Evolutionary conservation across 106 monocot genomes (phyloP).

Genomic region (Dendrobium chrysotoxum): DNA sequence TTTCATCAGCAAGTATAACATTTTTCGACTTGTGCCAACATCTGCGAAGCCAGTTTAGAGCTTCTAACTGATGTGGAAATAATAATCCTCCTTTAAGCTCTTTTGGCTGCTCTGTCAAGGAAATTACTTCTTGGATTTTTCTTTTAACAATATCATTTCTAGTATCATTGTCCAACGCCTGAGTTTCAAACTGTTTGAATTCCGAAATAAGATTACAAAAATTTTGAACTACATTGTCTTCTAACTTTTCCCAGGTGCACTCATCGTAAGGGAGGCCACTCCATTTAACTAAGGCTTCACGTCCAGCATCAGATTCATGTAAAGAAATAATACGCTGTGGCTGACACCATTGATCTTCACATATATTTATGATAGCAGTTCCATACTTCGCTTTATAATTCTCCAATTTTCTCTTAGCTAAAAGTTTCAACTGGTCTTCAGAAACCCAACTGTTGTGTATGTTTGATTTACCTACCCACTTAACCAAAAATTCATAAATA

Average conservation of each 20-base stretch:
- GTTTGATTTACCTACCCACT: constrained; percentile 89
- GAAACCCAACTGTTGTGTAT: constrained; percentile 93
- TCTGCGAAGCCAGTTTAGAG: constrained; percentile 89
- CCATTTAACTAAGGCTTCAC: constrained; percentile 87
- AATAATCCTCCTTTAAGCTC: constrained; percentile 83
- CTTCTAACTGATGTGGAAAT: constrained; percentile 95
- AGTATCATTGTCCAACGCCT: constrained; percentile 43
- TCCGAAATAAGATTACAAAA: constrained; percentile 46
- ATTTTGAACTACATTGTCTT: constrained; percentile 60
- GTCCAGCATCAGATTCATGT: constrained; percentile 36
- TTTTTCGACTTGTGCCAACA: constrained; percentile 92
- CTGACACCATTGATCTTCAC: constrained; percentile 70
- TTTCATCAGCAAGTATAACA: constrained; percentile 99
- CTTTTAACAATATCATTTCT: constrained; percentile 27
- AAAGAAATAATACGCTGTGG: constrained; percentile 82
- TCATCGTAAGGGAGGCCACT: constrained; percentile 80
- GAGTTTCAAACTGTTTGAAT: constrained; percentile 55
- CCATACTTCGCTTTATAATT: constrained; percentile 95
- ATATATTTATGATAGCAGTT: constrained; percentile 60
- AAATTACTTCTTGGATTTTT: constrained; percentile 43
- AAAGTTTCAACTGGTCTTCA: constrained; percentile 59
- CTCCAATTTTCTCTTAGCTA: constrained; percentile 89
- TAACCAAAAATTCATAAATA: constrained; percentile 80
- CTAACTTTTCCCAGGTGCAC: constrained; percentile 91
- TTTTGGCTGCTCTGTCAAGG: constrained; percentile 64